phyloP scores from a whole-genome alignment of 257 asterid species.

The Paulownia fortunei region DNA sequence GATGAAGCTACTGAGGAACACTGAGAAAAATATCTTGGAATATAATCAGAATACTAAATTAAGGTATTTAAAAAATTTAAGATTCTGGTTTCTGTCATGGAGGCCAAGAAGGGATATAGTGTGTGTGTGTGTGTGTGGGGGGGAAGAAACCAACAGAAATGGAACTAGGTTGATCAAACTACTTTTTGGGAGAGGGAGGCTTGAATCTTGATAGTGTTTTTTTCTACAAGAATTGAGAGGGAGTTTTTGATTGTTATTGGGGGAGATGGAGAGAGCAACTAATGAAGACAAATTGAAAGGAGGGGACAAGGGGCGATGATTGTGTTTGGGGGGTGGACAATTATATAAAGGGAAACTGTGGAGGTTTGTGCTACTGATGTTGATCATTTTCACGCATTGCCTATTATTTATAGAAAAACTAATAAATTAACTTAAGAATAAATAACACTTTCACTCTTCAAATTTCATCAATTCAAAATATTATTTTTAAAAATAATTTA shows the following conservation, averaged over 20 bases:
- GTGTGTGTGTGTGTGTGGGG: too few species aligned
- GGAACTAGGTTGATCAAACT: not conserved
- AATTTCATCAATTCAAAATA: too few species aligned
- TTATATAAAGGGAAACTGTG: slow-evolving; percentile 25
- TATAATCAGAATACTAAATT: not conserved
- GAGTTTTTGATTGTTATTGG: not conserved
- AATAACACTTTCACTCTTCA: too few species aligned
- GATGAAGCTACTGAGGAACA: too few species aligned
- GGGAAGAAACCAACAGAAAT: too few species aligned
- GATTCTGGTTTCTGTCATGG: too few species aligned
- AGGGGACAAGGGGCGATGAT: not conserved
- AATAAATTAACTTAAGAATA: too few species aligned
- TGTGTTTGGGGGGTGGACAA: not conserved
- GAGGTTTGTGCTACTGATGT: slow-evolving; percentile 22
- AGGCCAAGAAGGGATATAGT: not conserved
- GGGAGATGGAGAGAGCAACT: not conserved
- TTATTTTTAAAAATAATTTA: too few species aligned
- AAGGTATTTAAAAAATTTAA: too few species aligned
- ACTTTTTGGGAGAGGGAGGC: not conserved
- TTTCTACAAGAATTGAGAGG: not conserved
- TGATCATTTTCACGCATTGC: not conserved
- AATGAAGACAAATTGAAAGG: not conserved
- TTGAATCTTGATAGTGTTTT: not conserved
- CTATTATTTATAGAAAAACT: not conserved
- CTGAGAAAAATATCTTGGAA: not conserved